Evolutionary conservation across 805 yeast genomes (phyloP).

Genomic region (Wickerhamiella shivajii): DNA sequence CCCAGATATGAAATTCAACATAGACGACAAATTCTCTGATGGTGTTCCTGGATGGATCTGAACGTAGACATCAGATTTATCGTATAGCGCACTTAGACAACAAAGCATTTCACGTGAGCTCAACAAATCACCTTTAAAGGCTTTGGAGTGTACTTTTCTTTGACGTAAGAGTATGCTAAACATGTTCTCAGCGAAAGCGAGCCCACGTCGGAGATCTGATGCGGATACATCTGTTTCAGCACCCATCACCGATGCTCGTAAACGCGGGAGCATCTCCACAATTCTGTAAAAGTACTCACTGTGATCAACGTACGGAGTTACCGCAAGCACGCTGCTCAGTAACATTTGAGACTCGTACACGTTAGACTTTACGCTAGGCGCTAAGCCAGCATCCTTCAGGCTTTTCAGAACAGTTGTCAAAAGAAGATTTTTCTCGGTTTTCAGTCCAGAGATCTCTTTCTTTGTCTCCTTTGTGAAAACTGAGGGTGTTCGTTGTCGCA

Average conservation of each 20-base stretch:
- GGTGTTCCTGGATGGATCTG: too few relatives aligned
- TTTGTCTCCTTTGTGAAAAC: slow-evolving; percentile 58
- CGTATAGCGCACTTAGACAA: too few relatives aligned
- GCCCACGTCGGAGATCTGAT: slow-evolving; percentile 56
- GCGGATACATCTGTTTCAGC: slow-evolving; percentile 64
- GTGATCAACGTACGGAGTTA: slow-evolving; percentile 30
- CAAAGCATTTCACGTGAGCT: too few relatives aligned
- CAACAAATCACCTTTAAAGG: too few relatives aligned
- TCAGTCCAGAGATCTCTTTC: slow-evolving; percentile 52
- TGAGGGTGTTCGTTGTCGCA: slow-evolving; percentile 67
- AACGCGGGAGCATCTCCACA: slow-evolving; percentile 66
- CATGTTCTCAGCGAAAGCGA: slow-evolving; percentile 63
- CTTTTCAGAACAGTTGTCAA: slow-evolving; percentile 67
- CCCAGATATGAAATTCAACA: too few relatives aligned
- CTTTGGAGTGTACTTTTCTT: too few relatives aligned
- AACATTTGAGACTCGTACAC: slow-evolving; percentile 48
- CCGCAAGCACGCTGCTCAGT: slow-evolving; percentile 46
- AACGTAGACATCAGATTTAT: too few relatives aligned
- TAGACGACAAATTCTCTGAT: too few relatives aligned
- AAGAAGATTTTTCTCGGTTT: slow-evolving; percentile 65
- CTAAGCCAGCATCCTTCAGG: slow-evolving; percentile 62
- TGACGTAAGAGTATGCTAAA: slow-evolving; percentile 37
- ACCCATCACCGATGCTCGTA: slow-evolving; percentile 47
- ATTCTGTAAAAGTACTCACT: slow-evolving; percentile 43
- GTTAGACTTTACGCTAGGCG: slow-evolving; percentile 48